These are phyloP conservation scores for Lactifluus piperatus DNA, from an alignment of 768 basidiomycete genomes.

Conservation along the genomic window DNA sequence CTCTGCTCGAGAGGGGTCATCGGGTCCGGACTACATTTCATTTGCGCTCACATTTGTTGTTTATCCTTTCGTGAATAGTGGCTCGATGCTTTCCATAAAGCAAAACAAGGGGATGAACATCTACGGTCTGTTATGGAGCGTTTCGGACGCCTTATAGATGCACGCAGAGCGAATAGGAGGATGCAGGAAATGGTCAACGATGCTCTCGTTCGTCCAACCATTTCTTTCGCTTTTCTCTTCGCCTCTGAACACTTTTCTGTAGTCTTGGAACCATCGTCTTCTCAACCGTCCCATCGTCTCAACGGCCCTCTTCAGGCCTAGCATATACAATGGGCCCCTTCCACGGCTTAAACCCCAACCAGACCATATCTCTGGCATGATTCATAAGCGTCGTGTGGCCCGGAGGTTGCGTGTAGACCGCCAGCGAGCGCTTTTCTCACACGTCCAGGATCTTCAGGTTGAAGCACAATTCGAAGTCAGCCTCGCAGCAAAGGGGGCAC, in stretches of 20 bases:
- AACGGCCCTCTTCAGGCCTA: conserved; percentile 58
- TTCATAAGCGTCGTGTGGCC: conserved; percentile 38
- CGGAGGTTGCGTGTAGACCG: conserved; percentile 39
- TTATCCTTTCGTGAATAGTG: conserved; percentile 34
- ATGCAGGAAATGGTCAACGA: conserved; percentile 40
- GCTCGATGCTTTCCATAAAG: conserved; percentile 47
- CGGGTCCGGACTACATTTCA: conserved; percentile 34
- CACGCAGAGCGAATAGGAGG: conserved; percentile 39
- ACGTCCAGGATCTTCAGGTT: conserved; percentile 27
- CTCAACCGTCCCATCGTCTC: conserved; percentile 60
- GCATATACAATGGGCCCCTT: conserved; percentile 57
- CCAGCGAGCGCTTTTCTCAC: conserved; percentile 28
- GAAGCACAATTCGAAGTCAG: conserved; percentile 34
- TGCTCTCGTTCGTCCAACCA: conserved; percentile 45
- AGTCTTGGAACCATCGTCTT: conserved; percentile 51
- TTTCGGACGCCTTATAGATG: conserved; percentile 50
- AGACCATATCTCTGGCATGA: conserved; percentile 57
- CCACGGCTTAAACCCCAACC: conserved; percentile 81
- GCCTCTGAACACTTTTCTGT: not conserved
- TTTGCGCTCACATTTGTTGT: not conserved
- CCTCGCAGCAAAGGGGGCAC: conserved; percentile 14
- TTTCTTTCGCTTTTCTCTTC: not conserved
- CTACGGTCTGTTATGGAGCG: conserved; percentile 40
- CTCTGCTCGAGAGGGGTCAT: conserved; percentile 43
- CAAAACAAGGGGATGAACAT: conserved; percentile 43